Conservation (phyloP, 441 rosid genomes). For the Iberis amara region DNA sequence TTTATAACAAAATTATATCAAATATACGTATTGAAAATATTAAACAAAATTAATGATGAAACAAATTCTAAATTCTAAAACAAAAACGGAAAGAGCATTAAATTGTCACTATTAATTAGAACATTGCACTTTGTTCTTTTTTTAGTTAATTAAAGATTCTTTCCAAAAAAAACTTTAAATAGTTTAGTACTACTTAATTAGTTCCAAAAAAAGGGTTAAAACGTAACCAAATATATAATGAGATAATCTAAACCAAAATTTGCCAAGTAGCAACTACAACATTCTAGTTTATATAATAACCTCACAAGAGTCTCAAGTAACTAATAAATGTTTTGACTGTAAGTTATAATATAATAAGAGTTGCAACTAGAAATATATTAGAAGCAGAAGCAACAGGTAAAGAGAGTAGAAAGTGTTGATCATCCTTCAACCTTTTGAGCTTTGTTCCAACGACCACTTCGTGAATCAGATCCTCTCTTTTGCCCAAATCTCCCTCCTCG, state of each 20-base stretch:
- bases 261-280: not conserved
- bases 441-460: constrained; percentile 47
- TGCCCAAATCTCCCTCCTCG: constrained; percentile 56
- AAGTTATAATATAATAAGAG: not conserved
- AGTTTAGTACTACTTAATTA: too few species aligned
- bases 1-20: too few species aligned
- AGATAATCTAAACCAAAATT: not conserved
- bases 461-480: constrained; percentile 44
- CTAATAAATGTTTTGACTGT: not conserved
- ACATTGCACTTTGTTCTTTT: too few species aligned
- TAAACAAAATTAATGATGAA: too few species aligned
- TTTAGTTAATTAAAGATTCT: too few species aligned
- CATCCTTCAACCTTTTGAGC: constrained; percentile 35
- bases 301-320: constrained; percentile 10
- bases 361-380: constrained; percentile 2
- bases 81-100: too few species aligned
- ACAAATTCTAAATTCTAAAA: too few species aligned
- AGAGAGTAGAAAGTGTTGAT: not conserved
- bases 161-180: too few species aligned
- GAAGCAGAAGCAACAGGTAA: constrained; percentile 13
- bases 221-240: not conserved
- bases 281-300: not conserved
- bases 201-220: too few species aligned
- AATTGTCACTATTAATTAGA: too few species aligned
- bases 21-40: too few species aligned